Base-by-base conservation (phyloP, 306 rosid genomes). In the Mimosa pudica region DNA sequence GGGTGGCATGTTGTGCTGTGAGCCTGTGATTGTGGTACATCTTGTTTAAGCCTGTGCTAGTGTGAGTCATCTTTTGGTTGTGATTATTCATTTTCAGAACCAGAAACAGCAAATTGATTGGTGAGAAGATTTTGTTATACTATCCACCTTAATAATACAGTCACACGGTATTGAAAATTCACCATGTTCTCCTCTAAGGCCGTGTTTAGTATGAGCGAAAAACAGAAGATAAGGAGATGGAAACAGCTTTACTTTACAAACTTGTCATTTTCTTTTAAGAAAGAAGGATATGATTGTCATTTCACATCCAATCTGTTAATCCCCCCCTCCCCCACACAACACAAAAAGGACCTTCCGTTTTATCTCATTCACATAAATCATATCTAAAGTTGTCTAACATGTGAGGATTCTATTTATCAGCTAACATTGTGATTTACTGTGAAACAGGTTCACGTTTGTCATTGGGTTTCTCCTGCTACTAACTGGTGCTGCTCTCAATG, bases 371-470 rank as follows among this genome's bases (percentile, higher is more conserved):
- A 12, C 12, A 58, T 58, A 1, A 58, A 58, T 33, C 3, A 9
- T 58, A 58, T 58, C 33, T 18, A 18, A 10, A 8, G 33, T 55
- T 9, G 62, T 55, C 52, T 49, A 10, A 51, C 57, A 4, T 51
- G n/a, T 51, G 16, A 41, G 17, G 47, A 11, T 35, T 6, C 42
- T 38, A 38, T 69, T 69, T 36, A 13, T 44, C 14, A 46, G 18
- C 57, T 70, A 20, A 5, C 33, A 0, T 68, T 44, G 73, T 45
- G n/a, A 38, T 46, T 32, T 70, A 2, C 20, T 69, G 13, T 12
- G 20, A 72, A 87, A 82, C 91, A 94, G 98, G 97, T 71, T 91
- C 85, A 78, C 92, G 2, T 91, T 85, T 82, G 91, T 89, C 49
- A 68, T 90, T 3, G 94, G 89, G 5, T 88, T 88, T 82, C 87